Evolutionary conservation across 306 rosid species (phyloP), one percentile per base, ranked within the genome.

Genomic region (Trifolium repens): DNA sequence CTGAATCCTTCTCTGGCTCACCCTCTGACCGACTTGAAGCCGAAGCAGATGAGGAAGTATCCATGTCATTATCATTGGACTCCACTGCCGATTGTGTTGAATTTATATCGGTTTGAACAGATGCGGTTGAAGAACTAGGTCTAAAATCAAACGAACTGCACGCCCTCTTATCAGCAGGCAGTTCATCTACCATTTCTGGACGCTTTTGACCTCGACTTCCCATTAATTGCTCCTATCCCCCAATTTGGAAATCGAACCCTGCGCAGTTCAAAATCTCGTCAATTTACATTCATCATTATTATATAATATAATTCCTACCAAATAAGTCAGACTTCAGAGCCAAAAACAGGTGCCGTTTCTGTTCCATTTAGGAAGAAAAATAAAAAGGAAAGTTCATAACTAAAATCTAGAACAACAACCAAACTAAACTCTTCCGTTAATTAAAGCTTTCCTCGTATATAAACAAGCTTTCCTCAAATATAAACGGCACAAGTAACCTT

Each of bases 131-230:
- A 77, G 99, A 84, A 78, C 93, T 94, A 1, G 99, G 89, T 66
- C 92, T 90, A 80, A 87, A 89, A 77, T 94, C 99, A 59, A 91
- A 77, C 55, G 96, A 92, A 85, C 90, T 90, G 78, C 99, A 94
- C 0, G 89, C 87, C 69, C 97, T 83, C 87, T 94, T 94, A 88
- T 94, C 99, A 9, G 96, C 96, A 9, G 96, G 97, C 72, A 92
- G 85, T 78, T 85, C 89, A 79, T 94, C 97, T 46, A 80, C 89
- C 86, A 84, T 83, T 44, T 94, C 99, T 3, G 90, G 72, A 32
- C 92, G 93, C 92, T 91, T 94, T 72, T 89, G 99, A 61, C 97
- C 99, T 39, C 96, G 84, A 89, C 86, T 94, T 77, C 72, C 97
- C 99, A 94, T 94, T 65, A 75, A 88, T 19, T 47, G 78, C 44